A percentile compares a stretch with the other conserved stretches of the same genome.
Conservation (phyloP, 2,329 filamentous ascomycete species). For the Pseudogymnoascus sp. region DNA sequence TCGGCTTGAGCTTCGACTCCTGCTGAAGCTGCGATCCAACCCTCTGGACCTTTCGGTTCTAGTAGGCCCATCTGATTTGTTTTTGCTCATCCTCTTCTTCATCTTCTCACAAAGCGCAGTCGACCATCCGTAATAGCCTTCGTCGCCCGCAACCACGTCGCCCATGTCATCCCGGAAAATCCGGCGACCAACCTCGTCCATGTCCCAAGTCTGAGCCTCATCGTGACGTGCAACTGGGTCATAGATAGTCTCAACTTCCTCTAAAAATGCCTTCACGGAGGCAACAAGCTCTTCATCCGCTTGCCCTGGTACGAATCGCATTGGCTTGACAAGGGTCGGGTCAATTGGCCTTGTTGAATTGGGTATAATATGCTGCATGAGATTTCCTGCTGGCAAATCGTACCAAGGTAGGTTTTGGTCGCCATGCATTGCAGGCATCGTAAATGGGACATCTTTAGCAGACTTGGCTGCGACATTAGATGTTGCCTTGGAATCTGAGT, state of each 20-base stretch:
- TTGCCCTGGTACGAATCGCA: slow-evolving; percentile 61
- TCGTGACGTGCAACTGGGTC: slow-evolving; percentile 38
- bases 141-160: slow-evolving; percentile 51
- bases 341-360: slow-evolving; percentile 70
- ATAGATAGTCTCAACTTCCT: slow-evolving; percentile 63
- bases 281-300: slow-evolving; percentile 57
- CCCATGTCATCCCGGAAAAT: slow-evolving; percentile 49
- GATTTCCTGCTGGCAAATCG: slow-evolving; percentile 73
- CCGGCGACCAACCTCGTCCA: slow-evolving; percentile 69
- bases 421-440: slow-evolving; percentile 70
- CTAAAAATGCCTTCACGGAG: slow-evolving; percentile 62
- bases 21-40: slow-evolving; percentile 15
- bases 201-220: slow-evolving; percentile 45
- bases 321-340: slow-evolving; percentile 58
- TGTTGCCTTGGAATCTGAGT: slow-evolving; percentile 24
- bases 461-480: slow-evolving; percentile 47
- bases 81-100: slow-evolving; percentile 44
- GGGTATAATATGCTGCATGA: slow-evolving; percentile 69
- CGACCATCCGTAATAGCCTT: slow-evolving; percentile 87
- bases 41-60: slow-evolving; percentile 9
- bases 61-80: slow-evolving; percentile 12
- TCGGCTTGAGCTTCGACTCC: slow-evolving; percentile 20
- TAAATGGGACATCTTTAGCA: slow-evolving; percentile 45
- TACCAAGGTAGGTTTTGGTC: slow-evolving; percentile 67
- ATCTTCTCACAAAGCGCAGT: slow-evolving; percentile 72